phyloP scores from a whole-genome alignment of 306 rosid genomes.

The Gleditsia sinensis region DNA sequence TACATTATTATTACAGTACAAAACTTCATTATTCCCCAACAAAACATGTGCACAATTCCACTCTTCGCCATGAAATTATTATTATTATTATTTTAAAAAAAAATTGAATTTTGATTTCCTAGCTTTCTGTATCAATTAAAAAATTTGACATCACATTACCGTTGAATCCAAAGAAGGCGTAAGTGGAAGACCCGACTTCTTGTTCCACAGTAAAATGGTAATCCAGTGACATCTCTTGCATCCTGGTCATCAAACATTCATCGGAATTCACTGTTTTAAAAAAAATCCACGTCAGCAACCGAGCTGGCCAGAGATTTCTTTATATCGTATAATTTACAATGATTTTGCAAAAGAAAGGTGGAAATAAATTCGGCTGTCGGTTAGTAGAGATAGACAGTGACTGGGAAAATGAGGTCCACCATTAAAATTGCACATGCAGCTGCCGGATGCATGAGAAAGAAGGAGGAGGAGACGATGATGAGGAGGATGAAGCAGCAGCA shows the following conservation, averaged over 20 bases:
- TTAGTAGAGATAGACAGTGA: constrained; percentile 50
- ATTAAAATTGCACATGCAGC: constrained; percentile 64
- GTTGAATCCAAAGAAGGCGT: constrained; percentile 91
- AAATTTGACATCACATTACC: constrained; percentile 44
- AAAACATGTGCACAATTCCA: background rate
- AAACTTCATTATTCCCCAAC: constrained; percentile 16
- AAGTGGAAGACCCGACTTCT: constrained; percentile 93
- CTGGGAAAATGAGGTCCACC: constrained; percentile 58
- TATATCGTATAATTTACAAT: background rate
- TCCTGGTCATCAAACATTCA: constrained; percentile 93
- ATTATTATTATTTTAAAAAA: background rate
- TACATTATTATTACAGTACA: constrained; percentile 26
- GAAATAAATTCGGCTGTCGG: constrained; percentile 47
- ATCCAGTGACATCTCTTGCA: constrained; percentile 97
- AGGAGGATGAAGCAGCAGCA: constrained; percentile 23
- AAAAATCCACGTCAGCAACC: constrained; percentile 23
- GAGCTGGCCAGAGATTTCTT: constrained; percentile 29
- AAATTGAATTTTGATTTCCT: background rate
- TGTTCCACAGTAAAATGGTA: constrained; percentile 95
- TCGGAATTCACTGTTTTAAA: constrained; percentile 69
- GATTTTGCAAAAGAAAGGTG: constrained; percentile 21
- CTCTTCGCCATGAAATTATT: background rate
- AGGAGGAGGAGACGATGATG: constrained; percentile 8
- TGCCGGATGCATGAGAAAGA: constrained; percentile 43
- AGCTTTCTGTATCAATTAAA: too few species aligned